These are phyloP conservation scores for Filobasidium uniguttulatum DNA, from an alignment of 1,284 basidiomycete species.

Conservation along the genomic window DNA sequence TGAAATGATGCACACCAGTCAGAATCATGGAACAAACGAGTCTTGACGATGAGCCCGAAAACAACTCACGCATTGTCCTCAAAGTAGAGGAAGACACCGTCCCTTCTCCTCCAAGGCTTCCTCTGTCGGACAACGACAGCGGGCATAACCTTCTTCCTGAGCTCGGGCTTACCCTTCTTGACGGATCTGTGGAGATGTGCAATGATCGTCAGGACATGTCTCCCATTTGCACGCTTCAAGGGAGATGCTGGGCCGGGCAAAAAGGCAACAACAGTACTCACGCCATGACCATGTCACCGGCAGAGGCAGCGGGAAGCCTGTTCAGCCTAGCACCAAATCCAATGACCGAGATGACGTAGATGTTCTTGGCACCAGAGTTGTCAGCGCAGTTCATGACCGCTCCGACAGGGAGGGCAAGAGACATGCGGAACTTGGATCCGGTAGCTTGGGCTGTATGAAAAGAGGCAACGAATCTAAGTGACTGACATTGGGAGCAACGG, in stretches of 20 bases:
- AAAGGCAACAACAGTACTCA: background rate
- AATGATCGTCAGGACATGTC: too few relatives aligned
- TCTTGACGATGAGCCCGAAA: too few relatives aligned
- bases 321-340: constrained; percentile 93
- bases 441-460: constrained; percentile 40
- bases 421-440: constrained; percentile 96
- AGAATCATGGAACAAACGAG: background rate
- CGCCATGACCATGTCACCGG: constrained; percentile 74
- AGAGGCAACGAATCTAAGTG: background rate
- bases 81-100: constrained; percentile 99
- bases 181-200: constrained; percentile 53
- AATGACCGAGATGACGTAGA: constrained; percentile 40
- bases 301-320: constrained; percentile 93
- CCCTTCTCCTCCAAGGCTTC: constrained; percentile 94
- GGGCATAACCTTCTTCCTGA: constrained; percentile 99
- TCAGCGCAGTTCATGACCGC: constrained; percentile 99
- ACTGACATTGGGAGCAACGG: background rate
- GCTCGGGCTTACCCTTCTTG: constrained; percentile 99
- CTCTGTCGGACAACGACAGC: constrained; percentile 94
- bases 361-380: constrained; percentile 94
- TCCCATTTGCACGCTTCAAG: background rate
- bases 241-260: background rate
- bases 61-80: constrained; percentile 33
- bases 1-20: background rate
- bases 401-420: constrained; percentile 84